Evolutionary conservation across 257 asterid genomes (phyloP).

Genomic region (Oldenlandia corymbosa): DNA sequence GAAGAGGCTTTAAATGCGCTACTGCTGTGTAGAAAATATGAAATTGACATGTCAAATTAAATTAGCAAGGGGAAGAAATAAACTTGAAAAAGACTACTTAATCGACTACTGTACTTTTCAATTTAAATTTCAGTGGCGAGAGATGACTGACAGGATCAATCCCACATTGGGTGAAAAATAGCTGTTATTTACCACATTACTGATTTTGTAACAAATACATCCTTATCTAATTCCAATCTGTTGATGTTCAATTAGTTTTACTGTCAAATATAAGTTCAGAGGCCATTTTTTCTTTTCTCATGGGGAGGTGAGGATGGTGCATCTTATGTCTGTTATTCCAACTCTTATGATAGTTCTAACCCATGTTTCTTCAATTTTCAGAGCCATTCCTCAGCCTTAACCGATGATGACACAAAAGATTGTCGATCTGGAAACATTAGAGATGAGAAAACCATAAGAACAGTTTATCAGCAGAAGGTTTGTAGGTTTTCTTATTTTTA

Average conservation of each 20-base stretch:
- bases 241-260: background rate
- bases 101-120: no score
- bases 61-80: no score
- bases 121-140: no score
- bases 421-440: constrained; percentile 42
- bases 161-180: no score
- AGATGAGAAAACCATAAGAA: constrained; percentile 59
- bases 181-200: background rate
- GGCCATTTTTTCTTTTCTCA: background rate
- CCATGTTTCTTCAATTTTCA: constrained; percentile 26
- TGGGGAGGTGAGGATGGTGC: background rate
- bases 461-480: constrained; percentile 73
- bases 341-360: constrained; percentile 16
- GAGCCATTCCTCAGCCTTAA: constrained; percentile 76
- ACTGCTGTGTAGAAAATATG: no score
- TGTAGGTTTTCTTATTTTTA: constrained; percentile 5
- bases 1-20: no score
- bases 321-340: background rate
- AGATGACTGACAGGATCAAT: no score
- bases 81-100: no score
- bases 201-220: background rate
- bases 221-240: background rate
- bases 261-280: background rate
- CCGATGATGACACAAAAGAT: constrained; percentile 73
- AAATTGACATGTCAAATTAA: no score